Conservation (phyloP, 1,284 basidiomycete species). For the Crepidotus sp. region DNA sequence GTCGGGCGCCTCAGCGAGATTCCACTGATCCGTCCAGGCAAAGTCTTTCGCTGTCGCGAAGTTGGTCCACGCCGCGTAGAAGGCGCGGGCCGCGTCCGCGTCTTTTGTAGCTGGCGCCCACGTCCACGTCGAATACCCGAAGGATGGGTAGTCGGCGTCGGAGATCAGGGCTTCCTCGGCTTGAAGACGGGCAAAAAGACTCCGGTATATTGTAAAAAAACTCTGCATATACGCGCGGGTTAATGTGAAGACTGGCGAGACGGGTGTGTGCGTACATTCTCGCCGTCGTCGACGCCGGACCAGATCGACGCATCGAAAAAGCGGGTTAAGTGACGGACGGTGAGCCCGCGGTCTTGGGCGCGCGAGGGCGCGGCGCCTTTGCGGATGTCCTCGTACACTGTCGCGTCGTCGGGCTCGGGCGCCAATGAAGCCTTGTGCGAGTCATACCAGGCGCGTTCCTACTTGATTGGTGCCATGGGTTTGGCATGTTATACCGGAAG, state of each 20-base stretch:
- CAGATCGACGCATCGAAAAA: constrained; percentile 82
- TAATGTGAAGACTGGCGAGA: not conserved
- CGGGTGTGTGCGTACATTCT: constrained; percentile 30
- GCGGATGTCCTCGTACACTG: constrained; percentile 79
- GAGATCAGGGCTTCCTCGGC: constrained; percentile 71
- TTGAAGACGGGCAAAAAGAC: constrained; percentile 79
- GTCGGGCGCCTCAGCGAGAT: constrained; percentile 79
- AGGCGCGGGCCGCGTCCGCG: constrained; percentile 51
- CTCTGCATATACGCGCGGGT: constrained; percentile 45
- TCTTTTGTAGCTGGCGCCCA: constrained; percentile 46
- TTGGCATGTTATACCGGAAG: constrained; percentile 13
- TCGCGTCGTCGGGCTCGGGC: constrained; percentile 76
- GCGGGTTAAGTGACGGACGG: constrained; percentile 71
- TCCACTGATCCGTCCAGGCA: constrained; percentile 83
- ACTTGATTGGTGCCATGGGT: constrained; percentile 28
- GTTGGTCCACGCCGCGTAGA: constrained; percentile 84
- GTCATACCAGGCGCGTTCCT: constrained; percentile 99
- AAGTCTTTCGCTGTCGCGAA: constrained; percentile 90
- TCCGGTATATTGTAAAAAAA: constrained; percentile 87
- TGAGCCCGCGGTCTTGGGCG: constrained; percentile 71
- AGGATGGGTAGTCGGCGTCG: constrained; percentile 62
- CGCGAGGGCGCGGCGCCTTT: constrained; percentile 62
- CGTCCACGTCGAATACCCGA: constrained; percentile 73
- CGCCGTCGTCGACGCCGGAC: constrained; percentile 60
- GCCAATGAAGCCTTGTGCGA: constrained; percentile 83